Evolutionary conservation across 208 protist genomes (phyloP).

Genomic region (Leishmania turanica): DNA sequence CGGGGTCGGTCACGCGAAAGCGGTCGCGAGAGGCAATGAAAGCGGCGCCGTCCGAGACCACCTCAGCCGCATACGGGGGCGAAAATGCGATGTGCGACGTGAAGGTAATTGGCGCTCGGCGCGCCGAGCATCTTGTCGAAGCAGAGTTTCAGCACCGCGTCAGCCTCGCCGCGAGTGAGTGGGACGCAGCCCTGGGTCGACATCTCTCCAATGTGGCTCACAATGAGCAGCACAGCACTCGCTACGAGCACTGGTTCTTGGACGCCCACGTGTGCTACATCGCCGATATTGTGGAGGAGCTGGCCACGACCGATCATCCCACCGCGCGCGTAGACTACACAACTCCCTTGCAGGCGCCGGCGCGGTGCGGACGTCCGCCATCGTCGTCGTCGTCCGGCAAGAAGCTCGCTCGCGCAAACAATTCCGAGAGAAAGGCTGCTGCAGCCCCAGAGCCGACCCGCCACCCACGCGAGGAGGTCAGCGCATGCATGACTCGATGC

Average conservation of each 20-base stretch:
- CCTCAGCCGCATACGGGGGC: neutral
- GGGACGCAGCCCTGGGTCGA: constrained; percentile 37
- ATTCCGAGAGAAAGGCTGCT: neutral
- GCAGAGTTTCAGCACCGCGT: constrained; percentile 7
- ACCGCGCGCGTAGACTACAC: constrained; percentile 28
- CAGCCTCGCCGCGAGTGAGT: constrained; percentile 31
- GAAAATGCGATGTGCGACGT: neutral
- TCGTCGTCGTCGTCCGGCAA: neutral
- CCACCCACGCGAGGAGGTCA: neutral
- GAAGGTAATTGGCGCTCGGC: neutral
- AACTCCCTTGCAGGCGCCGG: neutral
- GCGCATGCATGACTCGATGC: neutral
- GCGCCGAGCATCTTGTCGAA: constrained; percentile 21
- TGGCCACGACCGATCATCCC: constrained; percentile 38
- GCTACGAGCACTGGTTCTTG: constrained; percentile 49
- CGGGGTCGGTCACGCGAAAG: constrained; percentile 2
- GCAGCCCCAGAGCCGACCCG: neutral
- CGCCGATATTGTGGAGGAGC: constrained; percentile 35
- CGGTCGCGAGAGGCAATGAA: constrained; percentile 1
- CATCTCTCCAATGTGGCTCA: constrained; percentile 22
- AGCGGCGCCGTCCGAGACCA: neutral
- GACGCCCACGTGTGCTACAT: constrained; percentile 34
- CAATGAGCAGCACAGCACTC: constrained; percentile 51
- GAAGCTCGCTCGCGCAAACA: neutral
- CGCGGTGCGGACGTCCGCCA: neutral